Evolutionary conservation across 352 stramenopile species (phyloP), one percentile per base, ranked within the genome.

Genomic region (Globisporangium middletonii): DNA sequence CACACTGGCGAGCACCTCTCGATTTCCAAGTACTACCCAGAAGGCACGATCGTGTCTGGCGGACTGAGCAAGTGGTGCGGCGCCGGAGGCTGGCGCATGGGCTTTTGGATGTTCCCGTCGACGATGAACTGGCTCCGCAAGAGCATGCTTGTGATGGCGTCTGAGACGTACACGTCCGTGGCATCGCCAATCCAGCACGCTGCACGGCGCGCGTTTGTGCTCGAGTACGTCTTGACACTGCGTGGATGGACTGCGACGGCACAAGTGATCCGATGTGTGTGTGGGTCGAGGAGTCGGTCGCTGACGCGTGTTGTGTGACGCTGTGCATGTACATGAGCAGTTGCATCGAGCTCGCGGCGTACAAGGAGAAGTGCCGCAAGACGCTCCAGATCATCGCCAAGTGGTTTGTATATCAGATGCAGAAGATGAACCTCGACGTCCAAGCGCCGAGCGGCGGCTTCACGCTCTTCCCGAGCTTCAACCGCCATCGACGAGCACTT

Each of bases 31-130:
- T 93, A 86, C 53, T 94, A 94, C 51, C 83, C 84, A 0, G 86
- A 95, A 75, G 84, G 84, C 4, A 95, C 86, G 12, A 93, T 95
- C 59, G 83, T 95, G 27, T 93, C 83, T 1, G 86, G 85, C 28
- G 86, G 86, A 16, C 66, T 95, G 42, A 94, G 83, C 59, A 95
- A 95, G 55, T 95, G 86, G 86, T 94, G 84, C 38, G 86, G 86
- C 4, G 86, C 86, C 45, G 86, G 86, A 33, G 86, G 86, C 2
- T 95, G 86, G 86, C 83, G 86, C 38, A 89, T 95, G 72, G 86
- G 86, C 6, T 94, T 94, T 57, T 95, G 85, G 83, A 63, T 94
- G 3, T 95, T 95, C 50, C 83, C 84, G 3, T 71, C 72, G 18
- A 83, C 67, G 35, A 75, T 95, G 75, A 63, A 62, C 55, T 95